Evolutionary conservation across 108 stramenopile genomes (phyloP).

Genomic region (Nitzschia palea): DNA sequence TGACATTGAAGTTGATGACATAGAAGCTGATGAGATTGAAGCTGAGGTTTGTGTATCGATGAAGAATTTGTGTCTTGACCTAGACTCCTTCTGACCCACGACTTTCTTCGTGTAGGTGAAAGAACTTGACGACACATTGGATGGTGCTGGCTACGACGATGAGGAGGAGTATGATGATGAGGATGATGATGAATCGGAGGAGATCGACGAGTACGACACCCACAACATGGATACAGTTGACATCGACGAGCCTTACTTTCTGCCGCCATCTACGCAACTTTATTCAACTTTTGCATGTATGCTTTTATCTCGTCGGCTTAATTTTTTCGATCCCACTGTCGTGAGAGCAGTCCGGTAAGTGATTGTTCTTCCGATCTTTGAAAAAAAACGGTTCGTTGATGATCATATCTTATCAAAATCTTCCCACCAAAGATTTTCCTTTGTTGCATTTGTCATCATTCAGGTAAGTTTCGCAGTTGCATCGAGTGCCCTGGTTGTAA

Average conservation of each 20-base stretch:
- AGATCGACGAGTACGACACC: not conserved
- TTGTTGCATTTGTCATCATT: slow-evolving; percentile 49
- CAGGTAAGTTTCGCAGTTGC: slow-evolving; percentile 1
- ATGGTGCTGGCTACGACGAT: no score
- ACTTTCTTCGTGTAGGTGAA: no score
- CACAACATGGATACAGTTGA: not conserved
- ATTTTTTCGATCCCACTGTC: slow-evolving; percentile 48
- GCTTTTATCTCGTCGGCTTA: slow-evolving; percentile 51
- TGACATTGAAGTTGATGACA: no score
- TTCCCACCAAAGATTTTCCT: slow-evolving; percentile 39
- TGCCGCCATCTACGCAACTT: slow-evolving; percentile 27
- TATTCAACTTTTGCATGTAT: slow-evolving; percentile 57
- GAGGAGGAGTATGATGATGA: no score
- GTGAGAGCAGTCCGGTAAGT: slow-evolving; percentile 54
- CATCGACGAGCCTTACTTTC: slow-evolving; percentile 10
- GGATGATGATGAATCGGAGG: no score
- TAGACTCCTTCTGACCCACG: no score
- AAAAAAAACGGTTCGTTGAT: not conserved
- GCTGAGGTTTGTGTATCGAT: no score
- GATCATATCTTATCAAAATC: not conserved
- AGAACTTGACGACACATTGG: no score
- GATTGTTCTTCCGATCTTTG: not conserved
- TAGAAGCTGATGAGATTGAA: no score
- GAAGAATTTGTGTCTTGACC: no score
- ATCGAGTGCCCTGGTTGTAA: not conserved